phyloP scores from a whole-genome alignment of 2,329 filamentous ascomycete species.

The Fusarium sp. region DNA sequence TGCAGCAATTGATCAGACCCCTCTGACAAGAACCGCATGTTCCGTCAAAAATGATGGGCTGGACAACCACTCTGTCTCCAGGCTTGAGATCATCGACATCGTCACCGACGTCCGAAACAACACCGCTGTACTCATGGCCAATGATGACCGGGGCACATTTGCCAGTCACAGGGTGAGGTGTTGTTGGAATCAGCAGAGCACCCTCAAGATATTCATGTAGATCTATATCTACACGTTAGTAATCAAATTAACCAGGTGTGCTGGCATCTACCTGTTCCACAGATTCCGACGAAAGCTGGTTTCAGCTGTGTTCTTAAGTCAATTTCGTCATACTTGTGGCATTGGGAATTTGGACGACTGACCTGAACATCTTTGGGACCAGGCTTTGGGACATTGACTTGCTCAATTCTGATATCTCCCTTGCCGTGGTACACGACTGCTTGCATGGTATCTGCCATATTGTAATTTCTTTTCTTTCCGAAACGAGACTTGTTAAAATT shows the following conservation, averaged over 20 bases:
- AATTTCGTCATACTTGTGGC: fast-evolving
- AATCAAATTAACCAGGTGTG: background rate
- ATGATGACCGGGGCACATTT: background rate
- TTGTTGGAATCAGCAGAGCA: background rate
- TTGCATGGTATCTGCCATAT: background rate
- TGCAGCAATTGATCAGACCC: background rate
- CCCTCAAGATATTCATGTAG: background rate
- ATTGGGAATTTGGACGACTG: background rate
- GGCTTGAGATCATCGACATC: background rate
- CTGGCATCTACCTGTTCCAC: background rate
- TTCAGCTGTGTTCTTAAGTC: background rate
- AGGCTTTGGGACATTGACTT: background rate
- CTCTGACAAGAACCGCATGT: background rate
- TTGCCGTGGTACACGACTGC: background rate
- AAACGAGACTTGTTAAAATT: too few species aligned
- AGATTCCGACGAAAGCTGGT: background rate
- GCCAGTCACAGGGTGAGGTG: background rate
- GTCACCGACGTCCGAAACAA: background rate
- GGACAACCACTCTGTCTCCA: background rate
- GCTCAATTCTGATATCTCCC: background rate
- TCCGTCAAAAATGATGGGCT: background rate
- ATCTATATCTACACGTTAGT: background rate
- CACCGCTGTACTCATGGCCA: background rate
- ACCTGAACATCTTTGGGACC: background rate
- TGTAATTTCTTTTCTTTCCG: too few species aligned